These are phyloP conservation scores for Adansonia rubrostipa DNA, from an alignment of 441 rosid genomes.

Conservation along the genomic window DNA sequence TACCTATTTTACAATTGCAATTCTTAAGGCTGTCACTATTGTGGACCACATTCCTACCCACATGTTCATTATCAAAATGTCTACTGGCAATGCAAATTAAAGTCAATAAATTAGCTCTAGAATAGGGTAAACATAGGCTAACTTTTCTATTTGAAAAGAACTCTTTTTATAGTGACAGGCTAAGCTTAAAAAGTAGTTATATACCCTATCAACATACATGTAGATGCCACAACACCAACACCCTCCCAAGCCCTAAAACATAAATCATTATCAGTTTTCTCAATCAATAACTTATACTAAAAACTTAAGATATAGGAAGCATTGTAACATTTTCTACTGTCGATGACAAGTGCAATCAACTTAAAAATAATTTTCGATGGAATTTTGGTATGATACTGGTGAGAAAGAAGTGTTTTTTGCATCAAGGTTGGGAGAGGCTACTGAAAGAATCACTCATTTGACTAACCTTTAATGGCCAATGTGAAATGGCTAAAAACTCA, in stretches of 20 bases:
- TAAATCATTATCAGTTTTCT: conserved; percentile 20
- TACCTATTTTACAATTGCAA: conserved; percentile 88
- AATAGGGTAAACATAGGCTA: conserved; percentile 26
- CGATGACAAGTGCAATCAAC: no score
- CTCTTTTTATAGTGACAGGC: conserved; percentile 97
- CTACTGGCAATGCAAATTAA: background rate
- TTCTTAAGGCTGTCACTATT: conserved; percentile 97
- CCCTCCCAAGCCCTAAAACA: conserved; percentile 88
- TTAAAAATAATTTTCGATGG: no score
- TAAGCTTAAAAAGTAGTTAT: conserved; percentile 95
- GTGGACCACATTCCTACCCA: conserved; percentile 83
- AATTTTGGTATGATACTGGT: no score
- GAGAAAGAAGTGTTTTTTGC: no score
- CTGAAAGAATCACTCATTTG: no score
- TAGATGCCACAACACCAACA: conserved; percentile 90
- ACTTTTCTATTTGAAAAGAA: conserved; percentile 97
- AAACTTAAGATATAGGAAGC: background rate
- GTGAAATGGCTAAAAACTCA: no score
- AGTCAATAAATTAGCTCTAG: background rate
- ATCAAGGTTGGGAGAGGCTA: no score
- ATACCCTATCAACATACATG: conserved; percentile 84
- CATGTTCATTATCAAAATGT: conserved; percentile 27
- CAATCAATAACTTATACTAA: background rate
- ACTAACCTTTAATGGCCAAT: no score
- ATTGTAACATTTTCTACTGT: no score